Evolutionary conservation across 2,329 filamentous ascomycete species (phyloP).

Genomic region (Aspergillus felis): DNA sequence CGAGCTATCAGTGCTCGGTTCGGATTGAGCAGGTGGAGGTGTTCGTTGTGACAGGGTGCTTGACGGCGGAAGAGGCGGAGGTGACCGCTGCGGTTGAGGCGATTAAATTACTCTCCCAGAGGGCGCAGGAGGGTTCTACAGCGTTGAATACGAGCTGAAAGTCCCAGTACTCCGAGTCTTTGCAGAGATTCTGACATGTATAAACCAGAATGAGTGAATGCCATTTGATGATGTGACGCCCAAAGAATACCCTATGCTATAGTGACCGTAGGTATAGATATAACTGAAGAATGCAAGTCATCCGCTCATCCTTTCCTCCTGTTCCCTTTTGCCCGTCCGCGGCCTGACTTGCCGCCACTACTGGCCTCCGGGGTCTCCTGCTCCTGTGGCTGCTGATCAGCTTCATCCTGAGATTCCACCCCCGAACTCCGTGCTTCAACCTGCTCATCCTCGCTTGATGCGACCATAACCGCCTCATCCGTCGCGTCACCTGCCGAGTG

Average conservation of each 20-base stretch:
- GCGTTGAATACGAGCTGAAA: background rate
- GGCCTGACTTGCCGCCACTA: constrained; percentile 19
- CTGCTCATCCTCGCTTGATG: constrained; percentile 25
- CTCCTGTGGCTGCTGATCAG: constrained; percentile 13
- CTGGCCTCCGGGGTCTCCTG: constrained; percentile 10
- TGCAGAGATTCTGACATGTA: background rate
- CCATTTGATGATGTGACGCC: background rate
- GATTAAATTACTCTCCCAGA: constrained; percentile 12
- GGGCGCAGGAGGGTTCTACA: background rate
- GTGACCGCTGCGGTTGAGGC: constrained; percentile 20
- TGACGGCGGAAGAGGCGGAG: constrained; percentile 28
- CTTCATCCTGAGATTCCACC: constrained; percentile 12
- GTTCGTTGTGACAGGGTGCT: constrained; percentile 20
- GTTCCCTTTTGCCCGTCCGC: constrained; percentile 20
- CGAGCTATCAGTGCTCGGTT: constrained; percentile 20
- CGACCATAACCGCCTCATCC: constrained; percentile 26
- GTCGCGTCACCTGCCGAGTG: constrained; percentile 18
- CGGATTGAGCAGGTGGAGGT: constrained; percentile 13
- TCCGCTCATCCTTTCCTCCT: constrained; percentile 20
- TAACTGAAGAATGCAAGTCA: background rate
- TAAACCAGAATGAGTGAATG: background rate
- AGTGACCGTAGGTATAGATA: background rate
- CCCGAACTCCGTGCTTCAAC: constrained; percentile 19
- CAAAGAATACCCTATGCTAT: background rate
- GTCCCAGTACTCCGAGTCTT: background rate